A percentile compares a stretch with the other conserved stretches of the same genome.
phyloP scores from a whole-genome alignment of 2,329 filamentous ascomycete species.

The Fusarium sp. region DNA sequence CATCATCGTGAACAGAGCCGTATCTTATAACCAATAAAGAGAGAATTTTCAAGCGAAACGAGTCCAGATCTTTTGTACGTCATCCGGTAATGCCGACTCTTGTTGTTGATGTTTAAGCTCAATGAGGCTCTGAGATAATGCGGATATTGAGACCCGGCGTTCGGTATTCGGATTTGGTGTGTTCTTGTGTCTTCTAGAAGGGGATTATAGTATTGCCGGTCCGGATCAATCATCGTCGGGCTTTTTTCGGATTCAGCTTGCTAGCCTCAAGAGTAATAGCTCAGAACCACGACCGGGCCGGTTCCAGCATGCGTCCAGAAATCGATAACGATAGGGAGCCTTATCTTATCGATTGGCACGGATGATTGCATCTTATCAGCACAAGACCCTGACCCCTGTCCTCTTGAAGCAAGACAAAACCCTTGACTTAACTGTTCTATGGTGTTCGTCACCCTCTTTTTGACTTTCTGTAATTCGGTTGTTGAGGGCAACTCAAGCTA shows the following conservation, averaged over 20 bases:
- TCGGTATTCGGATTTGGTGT: background rate
- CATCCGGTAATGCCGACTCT: background rate
- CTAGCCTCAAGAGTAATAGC: background rate
- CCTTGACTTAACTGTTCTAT: too few species aligned
- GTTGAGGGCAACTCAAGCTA: too few species aligned
- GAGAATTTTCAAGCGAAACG: background rate
- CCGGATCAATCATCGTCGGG: background rate
- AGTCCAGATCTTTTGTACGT: background rate
- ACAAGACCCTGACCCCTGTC: background rate
- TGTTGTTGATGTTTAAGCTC: background rate
- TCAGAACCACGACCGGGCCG: background rate
- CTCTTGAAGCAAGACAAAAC: background rate
- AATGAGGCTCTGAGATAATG: background rate
- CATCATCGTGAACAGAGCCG: background rate
- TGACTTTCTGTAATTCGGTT: too few species aligned
- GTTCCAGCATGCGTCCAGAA: background rate
- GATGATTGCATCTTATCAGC: background rate
- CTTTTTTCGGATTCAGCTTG: background rate
- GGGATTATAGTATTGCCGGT: background rate
- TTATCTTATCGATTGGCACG: background rate
- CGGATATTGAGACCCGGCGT: background rate
- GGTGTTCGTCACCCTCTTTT: too few species aligned
- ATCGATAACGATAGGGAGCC: fast-evolving
- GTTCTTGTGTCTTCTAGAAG: background rate
- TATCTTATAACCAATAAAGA: background rate